Evolutionary conservation across 1,139 yeast genomes (phyloP), one percentile per base, ranked within the genome.

Genomic region (Hyphopichia burtonii): DNA sequence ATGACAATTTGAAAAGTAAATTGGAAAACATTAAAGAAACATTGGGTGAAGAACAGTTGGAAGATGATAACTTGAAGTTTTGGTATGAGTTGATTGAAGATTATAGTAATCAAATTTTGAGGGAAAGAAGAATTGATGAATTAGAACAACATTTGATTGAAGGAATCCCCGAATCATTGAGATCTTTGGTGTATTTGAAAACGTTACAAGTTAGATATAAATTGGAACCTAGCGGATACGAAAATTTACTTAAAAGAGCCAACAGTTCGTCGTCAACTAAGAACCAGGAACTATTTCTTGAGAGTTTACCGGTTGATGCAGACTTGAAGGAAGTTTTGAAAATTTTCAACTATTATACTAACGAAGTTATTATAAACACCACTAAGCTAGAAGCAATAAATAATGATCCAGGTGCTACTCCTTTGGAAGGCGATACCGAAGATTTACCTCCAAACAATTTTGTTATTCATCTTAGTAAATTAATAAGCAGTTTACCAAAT

Each of bases 111-210:
- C 31, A 22, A 30, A 51, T 49, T 17, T 43, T 65, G 8, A 47
- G 51, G 27, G 50, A 54, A 4, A 51, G 55, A 27, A 45, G 48
- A 9, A 51, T 58, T 8, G 51, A 45, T 2, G 51, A 54, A 18
- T 50, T 70, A 36, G 74, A 69, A 39, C 39, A 41, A 12, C 55
- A 61, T 8, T 43, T 72, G 19, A 39, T 58, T 1, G 40, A 45
- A n/a, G 76, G 76, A 1, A 62, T 72, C 6, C 75, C 77, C 1
- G 50, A 40, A 1, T 44, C 50, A 1, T 47, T 66, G 35, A 54
- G 76, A 33, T 55, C 63, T 3, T 43, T 59, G 14, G 61, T 68
- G 0, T 73, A 72, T 45, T 52, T 65, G 41, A 68, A 66, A 45
- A 56, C 61, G 4, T 53, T 71, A 28, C 66, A 66, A 44, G 60